Base-by-base conservation (phyloP, 305 asterid genomes). In the Fraxinus angustifolia region DNA sequence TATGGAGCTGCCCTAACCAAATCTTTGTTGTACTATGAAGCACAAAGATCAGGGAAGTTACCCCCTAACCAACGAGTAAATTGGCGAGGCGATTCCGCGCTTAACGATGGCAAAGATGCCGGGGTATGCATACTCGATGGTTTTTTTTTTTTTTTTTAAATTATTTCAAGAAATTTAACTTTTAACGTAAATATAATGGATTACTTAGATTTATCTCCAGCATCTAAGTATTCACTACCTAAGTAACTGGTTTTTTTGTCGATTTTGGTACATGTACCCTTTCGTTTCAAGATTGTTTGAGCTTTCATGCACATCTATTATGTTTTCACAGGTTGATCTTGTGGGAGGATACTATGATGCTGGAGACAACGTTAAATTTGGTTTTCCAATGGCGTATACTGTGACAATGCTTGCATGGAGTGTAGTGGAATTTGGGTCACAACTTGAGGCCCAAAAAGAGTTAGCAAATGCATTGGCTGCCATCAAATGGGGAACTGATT, bases 301-400 rank as follows among this genome's bases (percentile, higher is more conserved):
- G 6, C 19, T 40, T 40, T 40, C 50, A 40, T 8, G 1, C 56
- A 12, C 2, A 0, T 45, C 56, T 4, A 14, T 12, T 30, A 3
- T n/a, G 1, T 53, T 75, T 78, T 0, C 1, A 45, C 67, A 92
- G 95, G 81, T 88, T n/a, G 88, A 91, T 77, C 84, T 92, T 0
- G 86, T 82, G 1, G 97, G 95, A 36, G 95, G 95, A 80, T 92
- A 92, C 79, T 92, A 89, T 42, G 97, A 91, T 11, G 93, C 93
- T 1, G 97, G 97, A 73, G 97, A 91, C 87, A 90, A 91, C 48
- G 92, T 90, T 2, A 92, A 92, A 81, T 91, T 89, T 31, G 93
- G 94, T 19, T 72, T 90, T 21, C 95, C 95, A 1, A 87, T 91
- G 97, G 95, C 93, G 0, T 91, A 80, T 34, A 88, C 94, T 4